Conservation (phyloP, 1,139 yeast species). For the Spathaspora sp. region DNA sequence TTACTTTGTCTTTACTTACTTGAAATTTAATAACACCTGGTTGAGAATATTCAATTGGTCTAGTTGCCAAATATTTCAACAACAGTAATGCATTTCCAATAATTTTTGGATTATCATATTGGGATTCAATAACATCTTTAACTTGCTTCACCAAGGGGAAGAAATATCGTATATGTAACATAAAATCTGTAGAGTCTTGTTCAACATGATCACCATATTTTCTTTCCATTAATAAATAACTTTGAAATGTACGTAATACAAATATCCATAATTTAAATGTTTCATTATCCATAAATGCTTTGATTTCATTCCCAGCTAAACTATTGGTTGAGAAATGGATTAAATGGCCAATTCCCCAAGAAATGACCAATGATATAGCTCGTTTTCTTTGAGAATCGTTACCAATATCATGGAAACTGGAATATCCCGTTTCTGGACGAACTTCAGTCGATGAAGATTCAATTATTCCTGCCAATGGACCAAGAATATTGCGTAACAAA, state of each 20-base stretch:
- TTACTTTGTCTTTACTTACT: conserved; percentile 50
- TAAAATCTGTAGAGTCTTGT: conserved; percentile 50
- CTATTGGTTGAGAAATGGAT: conserved; percentile 42
- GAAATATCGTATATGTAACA: conserved; percentile 48
- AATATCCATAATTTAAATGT: conserved; percentile 39
- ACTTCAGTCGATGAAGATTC: conserved; percentile 25
- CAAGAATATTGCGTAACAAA: conserved; percentile 41
- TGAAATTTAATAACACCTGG: conserved; percentile 40
- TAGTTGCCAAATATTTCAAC: conserved; percentile 17
- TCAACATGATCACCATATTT: conserved; percentile 71
- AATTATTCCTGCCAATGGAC: conserved; percentile 48
- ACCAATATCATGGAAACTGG: conserved; percentile 27
- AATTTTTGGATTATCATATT: conserved; percentile 19
- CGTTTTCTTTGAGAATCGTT: conserved; percentile 15
- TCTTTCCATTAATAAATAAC: conserved; percentile 53
- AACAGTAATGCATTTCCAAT: conserved; percentile 19
- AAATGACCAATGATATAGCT: conserved; percentile 31
- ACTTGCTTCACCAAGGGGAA: conserved; percentile 48
- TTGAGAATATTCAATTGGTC: conserved; percentile 26
- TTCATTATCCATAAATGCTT: conserved; percentile 24
- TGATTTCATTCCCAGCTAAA: conserved; percentile 20
- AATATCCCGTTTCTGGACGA: conserved; percentile 28
- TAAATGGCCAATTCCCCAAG: conserved; percentile 41
- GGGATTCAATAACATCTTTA: conserved; percentile 40
- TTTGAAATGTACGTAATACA: conserved; percentile 54